These are phyloP conservation scores for Debaryomyces robertsiae DNA, from an alignment of 1,139 yeast species.

Conservation along the genomic window DNA sequence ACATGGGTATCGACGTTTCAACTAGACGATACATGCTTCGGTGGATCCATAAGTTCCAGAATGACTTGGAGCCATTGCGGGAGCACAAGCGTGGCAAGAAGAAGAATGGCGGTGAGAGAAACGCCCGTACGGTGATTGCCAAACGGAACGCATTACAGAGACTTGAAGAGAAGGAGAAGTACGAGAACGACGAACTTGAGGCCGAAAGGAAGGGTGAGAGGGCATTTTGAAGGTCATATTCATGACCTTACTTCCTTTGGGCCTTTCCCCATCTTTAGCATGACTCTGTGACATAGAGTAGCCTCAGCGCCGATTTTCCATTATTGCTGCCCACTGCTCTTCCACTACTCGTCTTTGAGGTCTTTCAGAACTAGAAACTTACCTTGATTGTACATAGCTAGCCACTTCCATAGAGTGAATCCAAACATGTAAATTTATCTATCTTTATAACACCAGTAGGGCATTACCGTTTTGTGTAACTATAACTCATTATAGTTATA, in stretches of 20 bases:
- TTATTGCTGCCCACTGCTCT: not conserved
- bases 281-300: too few relatives aligned
- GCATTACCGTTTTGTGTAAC: constrained; percentile 3
- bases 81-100: constrained; percentile 71
- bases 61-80: constrained; percentile 58
- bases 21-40: constrained; percentile 67
- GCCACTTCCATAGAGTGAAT: constrained; percentile 4
- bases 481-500: not conserved
- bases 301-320: not conserved
- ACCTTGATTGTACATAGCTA: constrained; percentile 8
- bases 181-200: constrained; percentile 28
- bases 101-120: constrained; percentile 90
- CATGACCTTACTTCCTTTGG: not conserved
- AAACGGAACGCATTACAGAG: constrained; percentile 66
- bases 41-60: constrained; percentile 51
- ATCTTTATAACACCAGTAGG: not conserved
- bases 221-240: constrained; percentile 22
- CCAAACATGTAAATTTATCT: not conserved
- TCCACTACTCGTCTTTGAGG: not conserved
- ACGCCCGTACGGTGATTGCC: constrained; percentile 68
- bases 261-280: too few relatives aligned
- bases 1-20: constrained; percentile 75
- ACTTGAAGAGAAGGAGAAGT: constrained; percentile 40
- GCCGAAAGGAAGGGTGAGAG: constrained; percentile 36
- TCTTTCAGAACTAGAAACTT: constrained; percentile 1